phyloP scores from a whole-genome alignment of 768 basidiomycete genomes.

The Candolleomyces eurysporus region DNA sequence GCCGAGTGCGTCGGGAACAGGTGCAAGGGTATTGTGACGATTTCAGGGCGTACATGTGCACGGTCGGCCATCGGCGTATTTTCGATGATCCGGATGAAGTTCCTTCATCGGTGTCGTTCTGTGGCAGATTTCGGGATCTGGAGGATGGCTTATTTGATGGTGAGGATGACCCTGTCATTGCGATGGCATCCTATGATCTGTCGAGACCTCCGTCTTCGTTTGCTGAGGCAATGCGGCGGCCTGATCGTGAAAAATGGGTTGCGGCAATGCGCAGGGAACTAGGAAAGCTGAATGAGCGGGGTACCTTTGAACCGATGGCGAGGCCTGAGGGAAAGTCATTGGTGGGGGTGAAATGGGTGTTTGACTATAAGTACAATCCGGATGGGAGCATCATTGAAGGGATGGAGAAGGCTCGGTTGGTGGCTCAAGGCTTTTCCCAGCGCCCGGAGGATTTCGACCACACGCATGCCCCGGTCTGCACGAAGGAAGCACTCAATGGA shows the following conservation, averaged over 20 bases:
- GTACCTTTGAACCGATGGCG: neutral
- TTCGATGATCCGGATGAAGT: neutral
- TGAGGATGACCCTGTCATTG: no score
- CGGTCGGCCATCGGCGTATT: neutral
- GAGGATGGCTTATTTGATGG: neutral
- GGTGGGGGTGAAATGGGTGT: slow-evolving; percentile 2
- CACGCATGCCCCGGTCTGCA: slow-evolving; percentile 27
- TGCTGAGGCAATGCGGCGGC: neutral
- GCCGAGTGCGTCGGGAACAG: neutral
- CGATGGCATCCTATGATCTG: no score
- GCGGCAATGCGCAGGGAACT: neutral
- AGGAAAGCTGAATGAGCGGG: neutral
- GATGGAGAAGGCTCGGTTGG: slow-evolving; percentile 25
- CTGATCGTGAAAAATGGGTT: neutral
- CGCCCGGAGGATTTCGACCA: slow-evolving; percentile 33
- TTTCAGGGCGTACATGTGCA: neutral
- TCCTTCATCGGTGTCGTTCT: neutral
- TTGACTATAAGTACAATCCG: neutral
- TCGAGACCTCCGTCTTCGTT: neutral
- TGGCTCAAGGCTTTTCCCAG: slow-evolving; percentile 39
- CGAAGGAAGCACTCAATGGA: slow-evolving; percentile 16
- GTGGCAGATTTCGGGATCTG: neutral
- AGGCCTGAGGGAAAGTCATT: neutral
- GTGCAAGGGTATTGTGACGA: neutral
- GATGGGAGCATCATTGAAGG: neutral